A percentile compares a stretch with the other conserved stretches of the same genome.
These are phyloP conservation scores for Monoraphidium neglectum DNA, from an alignment of 139 green algal genomes.

Conservation along the genomic window DNA sequence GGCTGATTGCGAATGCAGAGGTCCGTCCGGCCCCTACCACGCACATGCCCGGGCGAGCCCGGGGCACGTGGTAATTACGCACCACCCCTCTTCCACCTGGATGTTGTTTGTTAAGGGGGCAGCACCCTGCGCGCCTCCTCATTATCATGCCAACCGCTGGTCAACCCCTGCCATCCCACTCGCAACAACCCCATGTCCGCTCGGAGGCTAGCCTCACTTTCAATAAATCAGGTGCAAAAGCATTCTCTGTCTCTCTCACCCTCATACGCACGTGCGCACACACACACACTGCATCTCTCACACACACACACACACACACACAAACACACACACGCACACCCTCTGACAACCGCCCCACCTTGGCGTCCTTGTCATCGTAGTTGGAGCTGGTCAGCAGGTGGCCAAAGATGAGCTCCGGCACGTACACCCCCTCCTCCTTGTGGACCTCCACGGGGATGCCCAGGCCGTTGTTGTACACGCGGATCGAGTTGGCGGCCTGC, in stretches of 20 bases:
- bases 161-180: too few relatives aligned
- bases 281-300: not conserved
- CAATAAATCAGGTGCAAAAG: too few relatives aligned
- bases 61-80: too few relatives aligned
- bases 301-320: not conserved
- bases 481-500: slow-evolving; percentile 78
- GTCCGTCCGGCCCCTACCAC: too few relatives aligned
- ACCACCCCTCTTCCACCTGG: too few relatives aligned
- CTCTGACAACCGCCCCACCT: slow-evolving; percentile 54
- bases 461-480: slow-evolving; percentile 94
- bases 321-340: not conserved
- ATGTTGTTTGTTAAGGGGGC: too few relatives aligned
- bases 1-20: not conserved
- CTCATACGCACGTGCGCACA: not conserved
- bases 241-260: too few relatives aligned
- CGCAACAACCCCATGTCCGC: too few relatives aligned
- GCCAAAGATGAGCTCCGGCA: slow-evolving; percentile 99
- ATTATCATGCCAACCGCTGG: too few relatives aligned
- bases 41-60: too few relatives aligned
- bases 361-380: slow-evolving; percentile 98
- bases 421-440: slow-evolving; percentile 94
- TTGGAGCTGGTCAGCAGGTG: slow-evolving; percentile 98
- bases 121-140: too few relatives aligned
- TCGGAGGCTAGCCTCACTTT: too few relatives aligned
- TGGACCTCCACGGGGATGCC: slow-evolving; percentile 96